phyloP scores from a whole-genome alignment of 169 alveolate genomes.

The Babesia gibsoni region DNA sequence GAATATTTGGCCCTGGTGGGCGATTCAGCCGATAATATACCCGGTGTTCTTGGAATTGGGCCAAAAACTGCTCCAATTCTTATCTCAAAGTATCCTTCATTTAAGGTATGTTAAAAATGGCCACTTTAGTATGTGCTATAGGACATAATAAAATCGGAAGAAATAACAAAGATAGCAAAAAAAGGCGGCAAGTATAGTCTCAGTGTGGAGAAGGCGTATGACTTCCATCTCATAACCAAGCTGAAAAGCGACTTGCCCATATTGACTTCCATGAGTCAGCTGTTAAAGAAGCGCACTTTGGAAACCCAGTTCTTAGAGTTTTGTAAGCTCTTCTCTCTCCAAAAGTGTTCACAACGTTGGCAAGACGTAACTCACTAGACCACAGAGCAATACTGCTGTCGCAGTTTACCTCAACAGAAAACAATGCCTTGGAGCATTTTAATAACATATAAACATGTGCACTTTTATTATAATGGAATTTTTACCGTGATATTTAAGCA shows the following conservation, averaged over 20 bases:
- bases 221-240: conserved; percentile 59
- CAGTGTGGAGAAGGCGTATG: conserved; percentile 62
- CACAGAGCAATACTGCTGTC: too few relatives aligned
- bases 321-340: conserved; percentile 51
- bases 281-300: conserved; percentile 39
- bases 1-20: conserved; percentile 76
- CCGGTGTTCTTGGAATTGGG: conserved; percentile 77
- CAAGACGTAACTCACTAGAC: conserved; percentile 44
- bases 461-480: too few relatives aligned
- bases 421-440: too few relatives aligned
- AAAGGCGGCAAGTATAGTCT: conserved; percentile 57
- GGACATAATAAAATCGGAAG: conserved; percentile 65
- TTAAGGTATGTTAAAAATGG: conserved; percentile 45
- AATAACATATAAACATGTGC: too few relatives aligned
- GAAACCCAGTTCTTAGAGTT: conserved; percentile 50
- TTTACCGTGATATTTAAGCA: too few relatives aligned
- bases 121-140: background rate
- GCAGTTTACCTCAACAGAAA: too few relatives aligned
- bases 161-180: conserved; percentile 44
- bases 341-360: conserved; percentile 53
- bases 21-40: conserved; percentile 73
- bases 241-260: conserved; percentile 52
- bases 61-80: conserved; percentile 74
- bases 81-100: conserved; percentile 58
- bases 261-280: conserved; percentile 25